Evolutionary conservation across 2,329 filamentous ascomycete genomes (phyloP).

Genomic region (Diplodia intermedia): DNA sequence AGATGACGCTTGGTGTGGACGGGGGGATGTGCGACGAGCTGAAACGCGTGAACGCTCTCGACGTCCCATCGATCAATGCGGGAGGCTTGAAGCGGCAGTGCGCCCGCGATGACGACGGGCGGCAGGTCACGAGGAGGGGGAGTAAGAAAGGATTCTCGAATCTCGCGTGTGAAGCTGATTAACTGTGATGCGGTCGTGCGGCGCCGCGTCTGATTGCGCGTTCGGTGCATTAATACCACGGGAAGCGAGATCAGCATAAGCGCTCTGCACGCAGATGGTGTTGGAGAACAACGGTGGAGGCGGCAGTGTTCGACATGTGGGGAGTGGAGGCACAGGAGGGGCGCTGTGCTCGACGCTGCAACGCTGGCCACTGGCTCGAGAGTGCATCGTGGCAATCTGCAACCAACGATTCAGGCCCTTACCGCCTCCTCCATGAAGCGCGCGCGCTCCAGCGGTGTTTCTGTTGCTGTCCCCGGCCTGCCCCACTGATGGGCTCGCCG

Average conservation of each 20-base stretch:
- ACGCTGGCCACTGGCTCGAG: slow-evolving; percentile 7
- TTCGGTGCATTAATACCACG: slow-evolving; percentile 21
- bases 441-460: slow-evolving; percentile 5
- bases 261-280: not conserved
- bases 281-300: not conserved
- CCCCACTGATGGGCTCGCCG: not conserved
- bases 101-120: slow-evolving; percentile 17
- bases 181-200: not conserved
- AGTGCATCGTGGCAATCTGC: not conserved
- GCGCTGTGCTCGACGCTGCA: too few relatives aligned
- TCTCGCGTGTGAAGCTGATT: slow-evolving; percentile 17
- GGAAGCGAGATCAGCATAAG: slow-evolving; percentile 19
- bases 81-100: slow-evolving; percentile 27
- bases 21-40: slow-evolving; percentile 13
- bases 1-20: not conserved
- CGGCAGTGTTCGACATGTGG: not conserved
- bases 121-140: slow-evolving; percentile 20
- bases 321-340: not conserved
- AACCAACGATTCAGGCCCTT: not conserved
- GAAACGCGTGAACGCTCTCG: not conserved
- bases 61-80: not conserved
- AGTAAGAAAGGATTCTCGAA: slow-evolving; percentile 5
- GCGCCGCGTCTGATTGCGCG: slow-evolving; percentile 1
- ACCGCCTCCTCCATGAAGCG: not conserved
- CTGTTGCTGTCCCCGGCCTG: not conserved